These are phyloP conservation scores for Phytophthora sp. DNA, from an alignment of 352 stramenopile species.

Conservation along the genomic window DNA sequence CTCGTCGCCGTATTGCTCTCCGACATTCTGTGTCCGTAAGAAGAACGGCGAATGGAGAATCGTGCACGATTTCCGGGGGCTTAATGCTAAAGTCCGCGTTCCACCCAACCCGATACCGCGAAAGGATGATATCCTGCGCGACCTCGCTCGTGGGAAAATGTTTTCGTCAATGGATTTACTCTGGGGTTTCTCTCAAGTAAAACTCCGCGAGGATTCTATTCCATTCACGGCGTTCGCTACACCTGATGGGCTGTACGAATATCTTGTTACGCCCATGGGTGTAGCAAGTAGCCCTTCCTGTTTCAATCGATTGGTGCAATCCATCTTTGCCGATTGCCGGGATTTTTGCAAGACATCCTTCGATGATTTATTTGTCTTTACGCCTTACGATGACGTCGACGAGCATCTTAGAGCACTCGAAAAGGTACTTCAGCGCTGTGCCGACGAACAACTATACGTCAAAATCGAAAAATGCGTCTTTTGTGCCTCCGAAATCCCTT, in stretches of 20 bases:
- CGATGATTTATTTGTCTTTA: background rate
- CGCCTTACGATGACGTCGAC: background rate
- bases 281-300: background rate
- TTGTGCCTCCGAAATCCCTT: background rate
- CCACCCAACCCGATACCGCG: conserved; percentile 2
- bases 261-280: background rate
- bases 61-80: conserved; percentile 4
- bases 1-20: background rate
- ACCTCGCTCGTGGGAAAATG: background rate
- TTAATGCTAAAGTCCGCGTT: background rate
- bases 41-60: conserved; percentile 11
- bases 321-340: background rate
- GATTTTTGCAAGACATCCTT: background rate
- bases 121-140: conserved; percentile 11
- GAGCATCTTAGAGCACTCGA: background rate
- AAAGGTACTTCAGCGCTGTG: background rate
- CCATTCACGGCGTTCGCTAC: conserved; percentile 9
- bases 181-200: conserved; percentile 12
- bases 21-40: conserved; percentile 7
- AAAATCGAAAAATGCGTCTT: no score
- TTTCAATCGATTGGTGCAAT: background rate
- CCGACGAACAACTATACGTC: background rate
- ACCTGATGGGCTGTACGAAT: conserved; percentile 3
- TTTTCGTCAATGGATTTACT: conserved; percentile 9
- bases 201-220: background rate